phyloP scores from a whole-genome alignment of 129 eudicot genomes.

The Artemisia annua region DNA sequence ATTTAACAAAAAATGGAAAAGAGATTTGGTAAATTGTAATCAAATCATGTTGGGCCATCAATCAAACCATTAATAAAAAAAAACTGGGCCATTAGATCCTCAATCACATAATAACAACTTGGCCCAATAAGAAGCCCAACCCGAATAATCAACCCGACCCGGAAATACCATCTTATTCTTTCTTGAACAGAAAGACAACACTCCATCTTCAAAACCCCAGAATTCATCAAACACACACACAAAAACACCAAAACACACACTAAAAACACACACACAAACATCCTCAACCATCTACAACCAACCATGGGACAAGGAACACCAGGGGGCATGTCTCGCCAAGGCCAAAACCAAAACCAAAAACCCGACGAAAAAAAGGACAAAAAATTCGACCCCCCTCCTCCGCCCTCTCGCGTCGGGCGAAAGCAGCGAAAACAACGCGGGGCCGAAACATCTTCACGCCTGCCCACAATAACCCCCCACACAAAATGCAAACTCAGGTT shows the following conservation, averaged over 20 bases:
- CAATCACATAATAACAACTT: too few relatives aligned
- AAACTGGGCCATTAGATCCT: too few relatives aligned
- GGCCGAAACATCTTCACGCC: conserved; percentile 85
- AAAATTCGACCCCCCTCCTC: conserved; percentile 90
- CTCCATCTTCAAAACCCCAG: conserved; percentile 15
- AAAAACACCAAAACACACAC: background rate
- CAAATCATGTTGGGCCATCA: too few relatives aligned
- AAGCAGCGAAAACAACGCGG: conserved; percentile 92
- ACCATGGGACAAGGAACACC: conserved; percentile 23
- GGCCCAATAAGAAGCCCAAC: too few relatives aligned
- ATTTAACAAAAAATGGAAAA: too few relatives aligned
- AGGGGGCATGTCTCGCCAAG: conserved; percentile 3
- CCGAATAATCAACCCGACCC: too few relatives aligned
- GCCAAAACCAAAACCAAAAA: background rate
- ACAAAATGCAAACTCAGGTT: conserved; percentile 78
- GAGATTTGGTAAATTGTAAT: too few relatives aligned
- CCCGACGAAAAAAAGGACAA: conserved; percentile 71
- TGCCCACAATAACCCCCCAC: conserved; percentile 81
- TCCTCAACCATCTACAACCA: too few relatives aligned
- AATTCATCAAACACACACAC: conserved; percentile 16
- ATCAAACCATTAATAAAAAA: too few relatives aligned
- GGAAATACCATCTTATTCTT: conserved; percentile 13
- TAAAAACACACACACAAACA: background rate
- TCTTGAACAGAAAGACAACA: conserved; percentile 36
- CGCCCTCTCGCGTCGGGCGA: conserved; percentile 89